A percentile compares a stretch with the other conserved stretches of the same genome.
phyloP scores from a whole-genome alignment of 1,284 basidiomycete genomes.

The Trichosporon ovoides region DNA sequence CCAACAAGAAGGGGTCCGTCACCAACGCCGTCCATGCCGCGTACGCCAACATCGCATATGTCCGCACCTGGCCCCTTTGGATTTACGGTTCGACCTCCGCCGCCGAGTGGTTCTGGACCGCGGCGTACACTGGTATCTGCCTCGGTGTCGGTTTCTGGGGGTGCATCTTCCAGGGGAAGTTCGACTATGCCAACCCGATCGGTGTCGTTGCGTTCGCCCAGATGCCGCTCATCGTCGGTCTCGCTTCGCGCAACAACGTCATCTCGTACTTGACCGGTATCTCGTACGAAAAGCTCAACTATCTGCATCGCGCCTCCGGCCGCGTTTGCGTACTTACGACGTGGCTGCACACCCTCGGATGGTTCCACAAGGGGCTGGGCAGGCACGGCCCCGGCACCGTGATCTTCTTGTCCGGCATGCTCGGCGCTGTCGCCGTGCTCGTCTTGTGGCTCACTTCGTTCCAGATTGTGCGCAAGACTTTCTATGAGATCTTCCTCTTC shows the following conservation, averaged over 20 bases:
- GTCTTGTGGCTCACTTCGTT: slow-evolving; percentile 50
- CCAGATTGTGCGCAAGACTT: slow-evolving; percentile 46
- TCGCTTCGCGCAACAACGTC: slow-evolving; percentile 62
- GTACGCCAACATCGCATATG: slow-evolving; percentile 13
- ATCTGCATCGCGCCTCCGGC: slow-evolving; percentile 38
- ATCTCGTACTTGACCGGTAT: slow-evolving; percentile 60
- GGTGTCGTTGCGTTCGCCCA: slow-evolving; percentile 49
- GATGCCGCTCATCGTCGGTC: slow-evolving; percentile 58
- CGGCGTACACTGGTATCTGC: slow-evolving; percentile 14
- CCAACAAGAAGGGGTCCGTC: neutral
- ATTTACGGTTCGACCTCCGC: slow-evolving; percentile 11
- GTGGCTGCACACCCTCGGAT: slow-evolving; percentile 34
- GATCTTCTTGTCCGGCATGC: slow-evolving; percentile 13
- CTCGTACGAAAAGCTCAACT: slow-evolving; percentile 55
- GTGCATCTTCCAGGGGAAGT: slow-evolving; percentile 3
- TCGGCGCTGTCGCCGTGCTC: slow-evolving; percentile 42
- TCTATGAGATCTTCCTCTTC: slow-evolving; percentile 54
- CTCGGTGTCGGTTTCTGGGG: slow-evolving; percentile 16
- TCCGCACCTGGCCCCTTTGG: slow-evolving; percentile 17
- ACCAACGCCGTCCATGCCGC: neutral
- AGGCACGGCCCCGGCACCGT: slow-evolving; percentile 15
- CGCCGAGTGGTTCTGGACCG: slow-evolving; percentile 18
- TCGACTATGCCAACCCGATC: slow-evolving; percentile 20
- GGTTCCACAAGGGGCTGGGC: slow-evolving; percentile 20
- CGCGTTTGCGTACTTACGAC: slow-evolving; percentile 29